Base-by-base conservation (phyloP, 495 filamentous ascomycete species). In the Daldinia decipiens region DNA sequence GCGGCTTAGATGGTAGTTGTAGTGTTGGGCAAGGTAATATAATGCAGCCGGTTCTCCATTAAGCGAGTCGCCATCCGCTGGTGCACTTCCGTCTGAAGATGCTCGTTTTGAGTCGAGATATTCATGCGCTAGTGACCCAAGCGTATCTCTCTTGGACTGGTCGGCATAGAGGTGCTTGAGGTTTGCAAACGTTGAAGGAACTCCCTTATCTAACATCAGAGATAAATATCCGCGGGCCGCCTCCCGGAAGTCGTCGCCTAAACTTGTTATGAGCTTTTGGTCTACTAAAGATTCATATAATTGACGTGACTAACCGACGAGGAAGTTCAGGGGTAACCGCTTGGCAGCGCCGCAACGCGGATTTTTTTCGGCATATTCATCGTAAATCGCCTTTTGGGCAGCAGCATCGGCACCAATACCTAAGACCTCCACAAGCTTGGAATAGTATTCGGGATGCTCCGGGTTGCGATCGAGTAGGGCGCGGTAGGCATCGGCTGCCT, bases 21-120 rank as follows among this genome's bases (percentile, higher is more conserved):
- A 97, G 79, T 99, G 95, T 74, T 98, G 96, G 5, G 93, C 93
- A 58, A 99, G 88, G 83, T 96, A 99, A 76, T 95, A 98, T 45
- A 92, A 87, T 3, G 90, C 90, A 11, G 94, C 92, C 6, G 91
- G 84, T 56, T 90, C 83, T 73, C 94, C 95, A 57, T 89, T 87
- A 24, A 87, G 86, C 55, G 81, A 79, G 29, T 89, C 84, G 12
- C 84, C 86, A 62, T 89, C 89, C 2, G 76, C 61, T 13, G 72
- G 70, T 40, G 74, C 77, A 32, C 82, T 80, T 27, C 68, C 75
- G 9, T 82, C 82, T 4, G 82, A 72, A 38, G 79, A 79, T 26
- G 84, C 81, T 43, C 77, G 74, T 58, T 87, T 88, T 9, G 84
- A 79, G 40, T 88, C 80, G 27, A 89, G 79, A 73, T 97, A 97